Conservation (phyloP, 352 stramenopile genomes). For the Globisporangium carolinianum region DNA sequence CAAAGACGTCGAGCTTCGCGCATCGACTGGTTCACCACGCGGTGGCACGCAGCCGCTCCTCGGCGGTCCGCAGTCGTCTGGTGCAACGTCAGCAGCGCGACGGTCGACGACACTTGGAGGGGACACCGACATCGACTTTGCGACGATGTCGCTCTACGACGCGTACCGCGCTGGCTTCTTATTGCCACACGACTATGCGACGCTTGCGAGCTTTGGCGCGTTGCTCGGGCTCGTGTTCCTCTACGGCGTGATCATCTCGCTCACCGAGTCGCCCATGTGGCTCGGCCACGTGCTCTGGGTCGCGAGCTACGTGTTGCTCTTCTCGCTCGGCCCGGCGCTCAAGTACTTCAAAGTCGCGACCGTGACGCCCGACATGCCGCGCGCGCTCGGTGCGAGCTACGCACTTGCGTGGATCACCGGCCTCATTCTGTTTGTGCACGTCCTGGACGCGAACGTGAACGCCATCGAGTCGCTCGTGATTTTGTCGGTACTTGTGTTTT, state of each 20-base stretch:
- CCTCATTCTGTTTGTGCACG: constrained; percentile 63
- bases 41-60: constrained; percentile 13
- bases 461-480: constrained; percentile 67
- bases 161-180: constrained; percentile 65
- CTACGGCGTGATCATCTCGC: constrained; percentile 57
- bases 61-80: neutral
- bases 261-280: constrained; percentile 60
- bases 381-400: constrained; percentile 40
- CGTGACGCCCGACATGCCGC: constrained; percentile 52
- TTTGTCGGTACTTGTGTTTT: constrained; percentile 70
- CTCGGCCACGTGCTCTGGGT: constrained; percentile 73
- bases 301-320: constrained; percentile 48
- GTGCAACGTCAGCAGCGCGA: constrained; percentile 1
- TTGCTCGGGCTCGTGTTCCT: constrained; percentile 54
- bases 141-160: constrained; percentile 65
- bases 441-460: constrained; percentile 55
- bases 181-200: constrained; percentile 69
- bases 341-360: constrained; percentile 75
- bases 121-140: constrained; percentile 41
- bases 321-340: constrained; percentile 60
- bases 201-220: constrained; percentile 46
- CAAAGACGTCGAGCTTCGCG: constrained; percentile 24
- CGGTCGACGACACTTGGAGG: constrained; percentile 14
- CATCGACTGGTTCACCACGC: constrained; percentile 11
- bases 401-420: constrained; percentile 61